These are phyloP conservation scores for Digitaria exilis DNA, from an alignment of 202 grass and related monocot genomes.

Conservation along the genomic window DNA sequence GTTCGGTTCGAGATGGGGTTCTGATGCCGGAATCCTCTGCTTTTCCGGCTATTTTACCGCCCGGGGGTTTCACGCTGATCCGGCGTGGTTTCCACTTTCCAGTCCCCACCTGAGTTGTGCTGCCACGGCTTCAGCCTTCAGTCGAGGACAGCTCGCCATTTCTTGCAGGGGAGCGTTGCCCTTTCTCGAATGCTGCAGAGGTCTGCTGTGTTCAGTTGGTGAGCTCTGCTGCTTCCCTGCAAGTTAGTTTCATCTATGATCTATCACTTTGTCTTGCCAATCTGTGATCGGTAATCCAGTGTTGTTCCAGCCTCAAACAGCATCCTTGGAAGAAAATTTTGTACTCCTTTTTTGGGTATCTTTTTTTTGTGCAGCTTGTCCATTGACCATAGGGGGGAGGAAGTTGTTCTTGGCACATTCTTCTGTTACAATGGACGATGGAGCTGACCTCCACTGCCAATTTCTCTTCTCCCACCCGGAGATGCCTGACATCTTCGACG, in stretches of 20 bases:
- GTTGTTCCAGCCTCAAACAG: not conserved
- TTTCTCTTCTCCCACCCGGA: conserved; percentile 66
- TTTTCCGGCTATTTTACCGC: conserved; percentile 21
- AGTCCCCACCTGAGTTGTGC: not conserved
- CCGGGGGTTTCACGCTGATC: conserved; percentile 10
- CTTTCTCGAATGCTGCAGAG: not conserved
- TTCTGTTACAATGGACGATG: conserved; percentile 62
- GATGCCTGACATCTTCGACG: conserved; percentile 58
- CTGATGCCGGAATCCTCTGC: conserved; percentile 39
- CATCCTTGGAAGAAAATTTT: not conserved
- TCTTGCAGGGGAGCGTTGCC: not conserved
- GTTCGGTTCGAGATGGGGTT: conserved; percentile 26
- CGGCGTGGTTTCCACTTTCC: conserved; percentile 7
- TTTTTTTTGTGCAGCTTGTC: conserved; percentile 31
- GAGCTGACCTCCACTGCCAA: conserved; percentile 60
- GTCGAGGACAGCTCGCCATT: not conserved
- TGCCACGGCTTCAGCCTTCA: not conserved
- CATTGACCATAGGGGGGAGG: conserved; percentile 31
- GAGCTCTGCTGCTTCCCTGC: conserved; percentile 19
- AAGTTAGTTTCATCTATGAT: conserved; percentile 7
- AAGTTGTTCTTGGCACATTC: conserved; percentile 34
- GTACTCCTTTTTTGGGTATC: not conserved
- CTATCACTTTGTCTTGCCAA: not conserved
- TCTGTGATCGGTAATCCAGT: not conserved
- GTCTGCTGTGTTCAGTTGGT: conserved; percentile 1